Base-by-base conservation (phyloP, 2,329 filamentous ascomycete genomes). In the Calonectria naviculata region DNA sequence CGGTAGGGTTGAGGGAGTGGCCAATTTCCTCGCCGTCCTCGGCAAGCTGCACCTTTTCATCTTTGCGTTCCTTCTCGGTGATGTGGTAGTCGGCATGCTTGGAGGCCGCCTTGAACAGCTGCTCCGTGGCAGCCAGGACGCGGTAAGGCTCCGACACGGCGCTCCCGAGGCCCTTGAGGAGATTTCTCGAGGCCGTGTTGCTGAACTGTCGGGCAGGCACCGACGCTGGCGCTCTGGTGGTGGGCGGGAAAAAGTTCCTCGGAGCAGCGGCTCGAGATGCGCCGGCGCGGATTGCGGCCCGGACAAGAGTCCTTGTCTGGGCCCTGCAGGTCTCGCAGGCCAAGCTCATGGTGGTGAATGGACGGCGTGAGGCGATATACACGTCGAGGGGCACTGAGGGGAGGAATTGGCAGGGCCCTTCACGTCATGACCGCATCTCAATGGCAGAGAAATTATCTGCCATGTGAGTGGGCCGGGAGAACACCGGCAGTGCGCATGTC, bases 21-120 rank as follows among this genome's bases (percentile, higher is more conserved):
- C 96, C 95, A 60, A 98, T 82, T 82, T 98, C 94, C 81, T 97
- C 94, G 10, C 95, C 95, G 36, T 93, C 91, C 65, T 90, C 90
- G 3, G 93, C 93, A 81, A 91, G 93, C 31, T 91, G 89, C 65
- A 97, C 89, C 58, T 90, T 88, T 0, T 89, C 91, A 5, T 91
- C 90, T 76, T 92, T 92, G 75, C 93, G 87, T 62, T 89, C 85
- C 65, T 90, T 87, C 74, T 93, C 88, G 2, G 93, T 90, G 68
- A 97, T 94, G 64, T 86, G 90, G 83, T 98, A 98, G 72, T 92
- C 90, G 54, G 93, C 95, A 74, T 93, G 90, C 69, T 84, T 85
- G 10, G 92, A 89, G 84, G 94, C 97, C 73, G 91, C 88, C 80
- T 93, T 92, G 85, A 95, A 95, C 69, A 98, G 87, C 69, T 89